A percentile compares a stretch with the other conserved stretches of the same genome.
phyloP scores from a whole-genome alignment of 2,329 filamentous ascomycete species.

The Colletotrichum sp. region DNA sequence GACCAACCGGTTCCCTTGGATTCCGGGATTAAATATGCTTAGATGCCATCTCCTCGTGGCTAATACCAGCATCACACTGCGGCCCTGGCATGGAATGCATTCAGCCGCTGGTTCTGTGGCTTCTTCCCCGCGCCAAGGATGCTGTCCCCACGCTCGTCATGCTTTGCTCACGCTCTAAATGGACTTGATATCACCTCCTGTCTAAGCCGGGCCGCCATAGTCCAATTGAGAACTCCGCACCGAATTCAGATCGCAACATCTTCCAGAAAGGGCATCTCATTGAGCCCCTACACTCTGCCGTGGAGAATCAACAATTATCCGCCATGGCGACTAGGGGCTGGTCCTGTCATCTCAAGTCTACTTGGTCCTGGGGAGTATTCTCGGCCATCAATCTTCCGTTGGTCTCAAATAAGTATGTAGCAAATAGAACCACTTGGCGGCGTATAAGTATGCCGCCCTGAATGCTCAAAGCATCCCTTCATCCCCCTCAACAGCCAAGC shows the following conservation, averaged over 20 bases:
- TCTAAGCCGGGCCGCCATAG: background rate
- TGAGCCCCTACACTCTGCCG: background rate
- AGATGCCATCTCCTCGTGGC: background rate
- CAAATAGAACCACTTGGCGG: background rate
- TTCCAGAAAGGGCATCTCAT: background rate
- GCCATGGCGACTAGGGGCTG: background rate
- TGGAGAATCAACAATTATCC: background rate
- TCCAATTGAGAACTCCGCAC: background rate
- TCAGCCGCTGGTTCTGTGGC: background rate
- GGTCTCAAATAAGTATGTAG: background rate
- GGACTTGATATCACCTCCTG: background rate
- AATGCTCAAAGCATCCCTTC: accelerated
- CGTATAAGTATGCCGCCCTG: background rate
- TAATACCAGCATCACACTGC: background rate
- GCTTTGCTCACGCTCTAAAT: background rate
- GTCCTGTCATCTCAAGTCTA: background rate
- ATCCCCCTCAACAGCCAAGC: background rate
- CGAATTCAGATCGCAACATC: background rate
- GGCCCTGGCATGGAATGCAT: background rate
- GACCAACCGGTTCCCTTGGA: background rate
- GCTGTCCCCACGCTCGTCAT: background rate
- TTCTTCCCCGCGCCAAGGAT: background rate
- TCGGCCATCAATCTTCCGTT: background rate
- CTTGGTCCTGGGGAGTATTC: background rate
- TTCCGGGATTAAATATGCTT: background rate